A percentile compares a stretch with the other conserved stretches of the same genome.
phyloP scores from a whole-genome alignment of 176 grass and related monocot genomes.

The Carex myosuroides region DNA sequence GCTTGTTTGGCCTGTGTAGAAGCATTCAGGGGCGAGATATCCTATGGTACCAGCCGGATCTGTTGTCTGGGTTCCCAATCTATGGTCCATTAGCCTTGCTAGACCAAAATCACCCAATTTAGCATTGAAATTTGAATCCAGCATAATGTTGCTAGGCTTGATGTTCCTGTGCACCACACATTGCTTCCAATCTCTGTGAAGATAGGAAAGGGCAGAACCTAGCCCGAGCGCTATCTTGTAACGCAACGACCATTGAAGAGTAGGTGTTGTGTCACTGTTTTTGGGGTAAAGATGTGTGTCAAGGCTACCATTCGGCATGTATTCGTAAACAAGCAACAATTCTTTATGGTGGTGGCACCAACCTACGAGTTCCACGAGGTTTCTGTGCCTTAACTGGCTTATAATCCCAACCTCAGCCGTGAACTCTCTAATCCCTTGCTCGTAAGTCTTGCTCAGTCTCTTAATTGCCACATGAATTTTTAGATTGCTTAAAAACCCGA shows the following conservation, averaged over 20 bases:
- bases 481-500: background rate
- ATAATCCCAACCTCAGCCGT: conserved; percentile 15
- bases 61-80: conserved; percentile 10
- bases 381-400: conserved; percentile 12
- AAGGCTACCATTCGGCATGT: conserved; percentile 24
- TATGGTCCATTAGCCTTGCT: conserved; percentile 25
- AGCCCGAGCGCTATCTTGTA: conserved; percentile 11
- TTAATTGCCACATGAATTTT: conserved; percentile 21
- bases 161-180: conserved; percentile 23
- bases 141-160: conserved; percentile 24
- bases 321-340: conserved; percentile 18
- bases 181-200: conserved; percentile 23
- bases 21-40: conserved; percentile 23
- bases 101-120: conserved; percentile 33
- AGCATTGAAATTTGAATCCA: conserved; percentile 19
- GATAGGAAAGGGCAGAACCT: conserved; percentile 18
- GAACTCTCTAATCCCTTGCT: conserved; percentile 9
- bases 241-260: background rate
- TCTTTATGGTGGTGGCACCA: background rate
- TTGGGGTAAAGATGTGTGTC: conserved; percentile 20
- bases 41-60: conserved; percentile 14
- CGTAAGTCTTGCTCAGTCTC: background rate
- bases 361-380: conserved; percentile 12
- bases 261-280: background rate
- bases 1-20: conserved; percentile 28